Conservation (phyloP, 140 eudicot genomes). For the Erigeron philadelphicus region DNA sequence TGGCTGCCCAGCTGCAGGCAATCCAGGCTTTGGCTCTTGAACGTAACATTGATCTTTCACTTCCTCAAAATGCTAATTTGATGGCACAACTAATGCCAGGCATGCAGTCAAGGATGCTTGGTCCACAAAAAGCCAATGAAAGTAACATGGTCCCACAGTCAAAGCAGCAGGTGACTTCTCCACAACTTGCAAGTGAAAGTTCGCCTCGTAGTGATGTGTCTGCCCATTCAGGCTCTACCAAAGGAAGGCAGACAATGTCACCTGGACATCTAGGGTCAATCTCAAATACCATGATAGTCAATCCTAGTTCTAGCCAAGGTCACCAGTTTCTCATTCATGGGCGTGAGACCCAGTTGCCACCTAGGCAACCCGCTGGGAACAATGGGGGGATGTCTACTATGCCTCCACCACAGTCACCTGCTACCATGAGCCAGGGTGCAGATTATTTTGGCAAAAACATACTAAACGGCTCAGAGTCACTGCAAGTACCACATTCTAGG, state of each 20-base stretch:
- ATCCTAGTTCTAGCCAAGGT: conserved; percentile 45
- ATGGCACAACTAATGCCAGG: conserved; percentile 72
- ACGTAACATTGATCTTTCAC: conserved; percentile 74
- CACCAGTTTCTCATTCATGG: conserved; percentile 31
- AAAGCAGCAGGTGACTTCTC: conserved; percentile 13
- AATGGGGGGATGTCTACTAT: conserved; percentile 56
- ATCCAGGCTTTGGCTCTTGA: conserved; percentile 86
- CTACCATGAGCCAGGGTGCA: conserved; percentile 58
- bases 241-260: conserved; percentile 45
- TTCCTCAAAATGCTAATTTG: conserved; percentile 74
- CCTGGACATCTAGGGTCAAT: conserved; percentile 46
- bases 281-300: conserved; percentile 33
- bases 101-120: conserved; percentile 68
- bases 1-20: conserved; percentile 93
- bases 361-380: conserved; percentile 45
- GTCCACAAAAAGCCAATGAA: conserved; percentile 54
- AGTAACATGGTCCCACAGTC: conserved; percentile 35
- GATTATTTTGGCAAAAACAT: conserved; percentile 12
- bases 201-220: conserved; percentile 63
- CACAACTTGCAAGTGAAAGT: conserved; percentile 48
- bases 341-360: conserved; percentile 45
- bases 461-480: conserved; percentile 37
- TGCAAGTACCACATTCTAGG: conserved; percentile 49
- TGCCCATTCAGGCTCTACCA: conserved; percentile 61
- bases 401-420: conserved; percentile 51